Percentiles rank a stretch among this genome's conserved stretches.
phyloP scores from a whole-genome alignment of 495 filamentous ascomycete species.

The Xylaria curta region DNA sequence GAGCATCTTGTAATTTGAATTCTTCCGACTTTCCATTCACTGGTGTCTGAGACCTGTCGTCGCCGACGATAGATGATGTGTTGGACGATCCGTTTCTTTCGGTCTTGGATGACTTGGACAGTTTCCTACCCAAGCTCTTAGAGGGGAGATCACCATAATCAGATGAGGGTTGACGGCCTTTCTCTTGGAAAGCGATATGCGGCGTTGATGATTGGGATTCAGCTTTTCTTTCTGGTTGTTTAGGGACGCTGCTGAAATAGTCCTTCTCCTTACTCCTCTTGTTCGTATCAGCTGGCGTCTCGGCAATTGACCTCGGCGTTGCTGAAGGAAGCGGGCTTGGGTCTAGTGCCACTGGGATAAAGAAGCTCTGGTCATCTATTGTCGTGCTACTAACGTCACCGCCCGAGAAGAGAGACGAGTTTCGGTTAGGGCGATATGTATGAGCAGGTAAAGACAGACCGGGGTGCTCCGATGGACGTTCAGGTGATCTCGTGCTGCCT shows the following conservation, averaged over 20 bases:
- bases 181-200: constrained; percentile 92
- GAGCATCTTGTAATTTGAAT: constrained; percentile 79
- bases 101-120: constrained; percentile 50
- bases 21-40: constrained; percentile 53
- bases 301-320: constrained; percentile 64
- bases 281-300: constrained; percentile 46
- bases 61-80: constrained; percentile 43
- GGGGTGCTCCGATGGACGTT: constrained; percentile 55
- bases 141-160: constrained; percentile 55
- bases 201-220: constrained; percentile 66
- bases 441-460: constrained; percentile 73
- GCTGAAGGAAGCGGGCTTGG: constrained; percentile 72
- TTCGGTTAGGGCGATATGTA: constrained; percentile 79
- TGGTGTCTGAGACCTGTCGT: constrained; percentile 49
- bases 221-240: constrained; percentile 42
- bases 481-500: constrained; percentile 58
- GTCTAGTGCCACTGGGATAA: constrained; percentile 91
- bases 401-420: constrained; percentile 68
- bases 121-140: constrained; percentile 49
- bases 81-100: constrained; percentile 47
- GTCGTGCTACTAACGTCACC: constrained; percentile 54
- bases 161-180: constrained; percentile 67
- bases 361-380: constrained; percentile 73
- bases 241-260: constrained; percentile 55
- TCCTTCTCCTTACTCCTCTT: constrained; percentile 58